Conservation (phyloP, 805 yeast species). For the Isabelozyma rhagii region DNA sequence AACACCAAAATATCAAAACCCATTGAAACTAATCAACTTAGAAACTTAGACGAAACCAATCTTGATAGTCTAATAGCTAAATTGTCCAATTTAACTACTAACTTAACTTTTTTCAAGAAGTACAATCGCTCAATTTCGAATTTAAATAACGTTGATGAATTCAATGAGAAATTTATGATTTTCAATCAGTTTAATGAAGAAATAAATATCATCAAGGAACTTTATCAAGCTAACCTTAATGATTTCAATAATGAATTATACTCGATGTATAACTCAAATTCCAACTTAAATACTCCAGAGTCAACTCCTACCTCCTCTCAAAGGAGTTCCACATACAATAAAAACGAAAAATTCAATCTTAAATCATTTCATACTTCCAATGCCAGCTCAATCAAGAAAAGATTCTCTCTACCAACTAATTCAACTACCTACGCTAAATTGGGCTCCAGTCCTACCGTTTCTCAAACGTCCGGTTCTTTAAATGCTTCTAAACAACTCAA, state of each 20-base stretch:
- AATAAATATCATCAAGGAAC: constrained; percentile 20
- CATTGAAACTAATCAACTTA: background rate
- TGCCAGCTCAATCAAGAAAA: constrained; percentile 19
- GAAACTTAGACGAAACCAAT: constrained; percentile 8
- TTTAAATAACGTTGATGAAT: constrained; percentile 25
- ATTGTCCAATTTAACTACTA: constrained; percentile 28
- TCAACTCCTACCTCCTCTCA: constrained; percentile 9
- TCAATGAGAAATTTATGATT: constrained; percentile 33
- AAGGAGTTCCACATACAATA: background rate
- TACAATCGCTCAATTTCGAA: constrained; percentile 29
- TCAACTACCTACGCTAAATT: constrained; percentile 5
- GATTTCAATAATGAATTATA: constrained; percentile 21
- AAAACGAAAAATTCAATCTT: constrained; percentile 16
- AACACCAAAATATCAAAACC: background rate
- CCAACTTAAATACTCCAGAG: constrained; percentile 4
- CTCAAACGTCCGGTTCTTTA: background rate
- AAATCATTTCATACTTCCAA: constrained; percentile 32
- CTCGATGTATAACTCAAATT: constrained; percentile 2
- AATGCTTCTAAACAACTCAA: background rate
- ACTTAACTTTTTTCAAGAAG: constrained; percentile 34
- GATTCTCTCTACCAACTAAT: constrained; percentile 16
- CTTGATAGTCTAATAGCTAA: constrained; percentile 26
- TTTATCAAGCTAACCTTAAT: constrained; percentile 25
- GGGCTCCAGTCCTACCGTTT: background rate
- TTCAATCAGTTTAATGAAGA: constrained; percentile 35